Conservation (phyloP, 345 rosid species). For the Anastatica hierochuntica region DNA sequence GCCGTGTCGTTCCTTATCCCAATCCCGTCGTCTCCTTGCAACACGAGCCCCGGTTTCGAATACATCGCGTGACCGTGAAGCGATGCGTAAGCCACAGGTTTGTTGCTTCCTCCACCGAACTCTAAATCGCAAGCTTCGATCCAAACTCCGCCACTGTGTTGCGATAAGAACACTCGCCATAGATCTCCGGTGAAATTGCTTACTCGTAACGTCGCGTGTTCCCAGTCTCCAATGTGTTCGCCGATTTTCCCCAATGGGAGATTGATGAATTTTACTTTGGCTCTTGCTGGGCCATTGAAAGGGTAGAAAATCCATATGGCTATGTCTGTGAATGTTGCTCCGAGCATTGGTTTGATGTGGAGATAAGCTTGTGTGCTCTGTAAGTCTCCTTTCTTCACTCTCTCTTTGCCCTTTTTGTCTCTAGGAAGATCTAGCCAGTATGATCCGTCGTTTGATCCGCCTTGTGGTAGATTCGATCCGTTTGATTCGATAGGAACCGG, state of each 20-base stretch:
- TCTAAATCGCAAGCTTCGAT: conserved; percentile 53
- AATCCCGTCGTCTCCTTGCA: conserved; percentile 49
- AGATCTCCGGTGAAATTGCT: conserved; percentile 76
- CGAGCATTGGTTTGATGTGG: conserved; percentile 68
- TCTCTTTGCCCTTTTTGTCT: conserved; percentile 37
- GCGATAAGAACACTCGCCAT: conserved; percentile 39
- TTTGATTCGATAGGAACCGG: conserved; percentile 39
- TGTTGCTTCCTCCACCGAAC: conserved; percentile 40
- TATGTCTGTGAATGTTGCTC: conserved; percentile 71
- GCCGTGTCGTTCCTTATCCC: conserved; percentile 75
- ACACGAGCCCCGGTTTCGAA: conserved; percentile 57
- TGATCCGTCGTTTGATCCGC: conserved; percentile 56
- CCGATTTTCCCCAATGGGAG: conserved; percentile 57
- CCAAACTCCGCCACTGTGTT: conserved; percentile 75
- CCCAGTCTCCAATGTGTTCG: conserved; percentile 89
- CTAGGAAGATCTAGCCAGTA: conserved; percentile 77
- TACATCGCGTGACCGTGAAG: conserved; percentile 77
- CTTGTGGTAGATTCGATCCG: conserved; percentile 83
- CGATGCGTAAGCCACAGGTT: conserved; percentile 51
- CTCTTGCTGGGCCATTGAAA: conserved; percentile 68
- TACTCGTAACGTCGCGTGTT: conserved; percentile 62
- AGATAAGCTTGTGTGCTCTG: conserved; percentile 39
- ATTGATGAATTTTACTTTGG: conserved; percentile 48
- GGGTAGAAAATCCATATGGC: conserved; percentile 75
- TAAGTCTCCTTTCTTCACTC: conserved; percentile 62